phyloP scores from a whole-genome alignment of 345 rosid genomes.

The Eucalyptus tenuipes region DNA sequence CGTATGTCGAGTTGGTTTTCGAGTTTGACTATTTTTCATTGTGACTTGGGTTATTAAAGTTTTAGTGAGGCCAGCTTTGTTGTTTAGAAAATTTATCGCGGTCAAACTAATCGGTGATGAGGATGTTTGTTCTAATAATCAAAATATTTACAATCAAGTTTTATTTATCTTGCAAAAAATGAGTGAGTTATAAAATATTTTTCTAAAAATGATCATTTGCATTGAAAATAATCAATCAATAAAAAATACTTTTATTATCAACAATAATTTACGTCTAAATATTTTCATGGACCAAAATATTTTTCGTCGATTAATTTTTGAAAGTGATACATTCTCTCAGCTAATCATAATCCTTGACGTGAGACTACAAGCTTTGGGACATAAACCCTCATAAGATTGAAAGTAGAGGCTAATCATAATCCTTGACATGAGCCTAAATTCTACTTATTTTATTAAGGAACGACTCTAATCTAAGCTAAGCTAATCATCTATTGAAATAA shows the following conservation, averaged over 20 bases:
- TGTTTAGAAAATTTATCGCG: neutral
- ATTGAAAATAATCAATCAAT: neutral
- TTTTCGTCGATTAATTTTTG: fast-evolving
- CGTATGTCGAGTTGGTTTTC: neutral
- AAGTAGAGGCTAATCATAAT: too few species aligned
- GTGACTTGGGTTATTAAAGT: neutral
- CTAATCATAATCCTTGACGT: too few species aligned
- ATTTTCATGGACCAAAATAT: neutral
- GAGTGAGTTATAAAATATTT: neutral
- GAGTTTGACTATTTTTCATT: neutral
- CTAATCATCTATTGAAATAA: too few species aligned
- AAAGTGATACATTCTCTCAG: neutral
- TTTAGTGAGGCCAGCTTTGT: neutral
- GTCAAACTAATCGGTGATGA: neutral
- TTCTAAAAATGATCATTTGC: neutral
- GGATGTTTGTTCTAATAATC: neutral
- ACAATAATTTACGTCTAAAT: neutral
- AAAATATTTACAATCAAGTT: neutral
- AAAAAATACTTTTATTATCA: neutral
- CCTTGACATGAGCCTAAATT: too few species aligned
- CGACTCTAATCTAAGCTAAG: too few species aligned
- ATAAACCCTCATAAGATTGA: too few species aligned
- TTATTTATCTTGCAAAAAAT: neutral
- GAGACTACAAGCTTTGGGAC: too few species aligned
- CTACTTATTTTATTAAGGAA: too few species aligned